These are phyloP conservation scores for Asterochloris erici DNA, from an alignment of 139 green algal genomes.

Conservation along the genomic window DNA sequence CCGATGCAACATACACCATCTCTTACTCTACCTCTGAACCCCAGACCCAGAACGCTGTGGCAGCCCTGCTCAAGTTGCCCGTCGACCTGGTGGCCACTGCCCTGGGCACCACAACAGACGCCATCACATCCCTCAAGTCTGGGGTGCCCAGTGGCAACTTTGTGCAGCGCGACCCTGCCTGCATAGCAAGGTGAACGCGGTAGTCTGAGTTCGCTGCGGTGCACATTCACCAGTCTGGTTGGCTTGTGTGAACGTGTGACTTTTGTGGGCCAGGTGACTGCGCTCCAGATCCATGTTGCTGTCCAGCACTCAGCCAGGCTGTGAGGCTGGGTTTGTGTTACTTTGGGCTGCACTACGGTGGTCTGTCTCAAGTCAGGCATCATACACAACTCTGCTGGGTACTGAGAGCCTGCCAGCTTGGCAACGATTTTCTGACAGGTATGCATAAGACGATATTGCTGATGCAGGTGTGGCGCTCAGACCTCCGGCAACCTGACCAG, in stretches of 20 bases:
- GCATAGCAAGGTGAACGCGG: not conserved
- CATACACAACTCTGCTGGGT: no score
- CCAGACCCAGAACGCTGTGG: constrained; percentile 15
- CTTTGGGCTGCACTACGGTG: no score
- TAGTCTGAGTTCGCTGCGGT: no score
- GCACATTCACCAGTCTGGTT: not conserved
- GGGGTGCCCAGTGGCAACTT: not conserved
- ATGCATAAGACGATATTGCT: no score
- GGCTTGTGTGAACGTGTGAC: not conserved
- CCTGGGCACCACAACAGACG: not conserved
- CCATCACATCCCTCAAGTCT: not conserved
- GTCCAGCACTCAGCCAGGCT: not conserved
- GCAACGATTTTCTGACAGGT: no score
- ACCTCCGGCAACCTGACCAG: no score
- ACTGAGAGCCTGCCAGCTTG: no score
- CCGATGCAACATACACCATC: constrained; percentile 24
- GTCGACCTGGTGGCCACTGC: not conserved
- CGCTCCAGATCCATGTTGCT: not conserved
- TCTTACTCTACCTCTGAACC: constrained; percentile 24
- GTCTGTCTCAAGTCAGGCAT: no score
- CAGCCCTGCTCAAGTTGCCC: not conserved
- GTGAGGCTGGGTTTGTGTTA: not conserved
- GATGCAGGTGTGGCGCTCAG: no score
- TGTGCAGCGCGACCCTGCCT: not conserved
- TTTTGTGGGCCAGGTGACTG: not conserved